Evolutionary conservation across 2,329 filamentous ascomycete species (phyloP).

Genomic region (Exophiala aquamarina): DNA sequence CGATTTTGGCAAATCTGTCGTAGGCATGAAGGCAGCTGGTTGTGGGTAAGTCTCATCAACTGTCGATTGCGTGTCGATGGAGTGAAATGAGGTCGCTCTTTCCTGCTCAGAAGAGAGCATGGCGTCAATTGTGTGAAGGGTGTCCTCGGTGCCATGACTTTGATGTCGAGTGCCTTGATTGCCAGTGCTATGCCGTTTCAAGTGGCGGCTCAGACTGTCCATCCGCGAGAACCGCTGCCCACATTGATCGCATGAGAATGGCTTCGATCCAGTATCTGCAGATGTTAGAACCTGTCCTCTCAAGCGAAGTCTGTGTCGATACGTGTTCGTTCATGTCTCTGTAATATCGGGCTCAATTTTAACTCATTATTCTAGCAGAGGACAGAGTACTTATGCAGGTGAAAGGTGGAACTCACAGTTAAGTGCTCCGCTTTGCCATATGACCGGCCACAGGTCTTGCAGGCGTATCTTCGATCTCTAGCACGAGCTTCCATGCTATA

Average conservation of each 20-base stretch:
- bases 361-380: no score
- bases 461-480: slow-evolving; percentile 6
- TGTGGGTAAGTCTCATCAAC: background rate
- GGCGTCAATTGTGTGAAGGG: background rate
- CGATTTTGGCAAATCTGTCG: no score
- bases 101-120: background rate
- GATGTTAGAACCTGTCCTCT: background rate
- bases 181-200: slow-evolving; percentile 2
- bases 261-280: slow-evolving; percentile 10
- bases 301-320: background rate
- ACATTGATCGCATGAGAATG: slow-evolving; percentile 10
- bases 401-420: slow-evolving; percentile 4
- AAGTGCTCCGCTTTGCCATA: slow-evolving; percentile 17
- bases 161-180: background rate
- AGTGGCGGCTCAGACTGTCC: slow-evolving; percentile 12
- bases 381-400: no score
- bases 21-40: no score
- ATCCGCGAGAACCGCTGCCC: slow-evolving; percentile 3
- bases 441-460: slow-evolving; percentile 1
- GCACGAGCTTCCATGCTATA: background rate
- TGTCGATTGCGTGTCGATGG: background rate
- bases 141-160: background rate
- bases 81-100: background rate
- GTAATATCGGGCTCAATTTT: background rate
- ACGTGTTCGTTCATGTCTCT: slow-evolving; percentile 18